These are phyloP conservation scores for Hypoxylon rubiginosum DNA, from an alignment of 2,329 filamentous ascomycete genomes.

Conservation along the genomic window DNA sequence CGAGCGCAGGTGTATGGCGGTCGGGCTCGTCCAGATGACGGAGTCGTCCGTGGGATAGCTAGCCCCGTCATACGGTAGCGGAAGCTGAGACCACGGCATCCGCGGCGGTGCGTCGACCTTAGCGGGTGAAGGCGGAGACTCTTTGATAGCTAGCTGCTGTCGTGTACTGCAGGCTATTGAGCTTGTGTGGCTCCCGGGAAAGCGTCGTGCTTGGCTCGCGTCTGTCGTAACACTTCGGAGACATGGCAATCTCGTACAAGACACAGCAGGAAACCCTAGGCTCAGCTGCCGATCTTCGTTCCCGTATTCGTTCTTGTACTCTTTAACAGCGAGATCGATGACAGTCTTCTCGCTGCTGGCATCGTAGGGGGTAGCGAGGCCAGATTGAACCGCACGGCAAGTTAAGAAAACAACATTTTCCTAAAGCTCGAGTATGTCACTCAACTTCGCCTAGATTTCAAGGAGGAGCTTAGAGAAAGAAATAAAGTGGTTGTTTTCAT, in stretches of 20 bases:
- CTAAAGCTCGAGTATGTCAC: too few relatives aligned
- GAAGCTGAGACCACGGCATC: slow-evolving; percentile 34
- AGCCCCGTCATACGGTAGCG: slow-evolving; percentile 33
- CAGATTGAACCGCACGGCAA: too few relatives aligned
- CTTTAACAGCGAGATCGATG: too few relatives aligned
- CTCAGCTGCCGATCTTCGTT: too few relatives aligned
- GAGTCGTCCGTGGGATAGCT: slow-evolving; percentile 46
- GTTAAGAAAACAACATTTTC: too few relatives aligned
- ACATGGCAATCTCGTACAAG: slow-evolving; percentile 48
- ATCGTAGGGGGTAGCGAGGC: too few relatives aligned
- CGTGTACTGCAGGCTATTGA: slow-evolving; percentile 54
- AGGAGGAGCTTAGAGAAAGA: too few relatives aligned
- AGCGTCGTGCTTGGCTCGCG: slow-evolving; percentile 55
- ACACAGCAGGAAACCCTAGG: slow-evolving; percentile 47
- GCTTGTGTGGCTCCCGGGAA: slow-evolving; percentile 38
- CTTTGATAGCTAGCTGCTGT: slow-evolving; percentile 54
- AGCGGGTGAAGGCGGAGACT: slow-evolving; percentile 53
- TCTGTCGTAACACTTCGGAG: slow-evolving; percentile 39
- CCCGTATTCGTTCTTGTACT: too few relatives aligned
- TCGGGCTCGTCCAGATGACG: slow-evolving; percentile 42
- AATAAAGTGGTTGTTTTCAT: too few relatives aligned
- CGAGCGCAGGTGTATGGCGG: slow-evolving; percentile 42
- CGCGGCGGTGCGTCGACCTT: slow-evolving; percentile 38
- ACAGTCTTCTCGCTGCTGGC: too few relatives aligned
- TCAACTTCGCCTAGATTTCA: too few relatives aligned